These are phyloP conservation scores for Nitzschia inconspicua DNA, from an alignment of 108 stramenopile species.

Conservation along the genomic window DNA sequence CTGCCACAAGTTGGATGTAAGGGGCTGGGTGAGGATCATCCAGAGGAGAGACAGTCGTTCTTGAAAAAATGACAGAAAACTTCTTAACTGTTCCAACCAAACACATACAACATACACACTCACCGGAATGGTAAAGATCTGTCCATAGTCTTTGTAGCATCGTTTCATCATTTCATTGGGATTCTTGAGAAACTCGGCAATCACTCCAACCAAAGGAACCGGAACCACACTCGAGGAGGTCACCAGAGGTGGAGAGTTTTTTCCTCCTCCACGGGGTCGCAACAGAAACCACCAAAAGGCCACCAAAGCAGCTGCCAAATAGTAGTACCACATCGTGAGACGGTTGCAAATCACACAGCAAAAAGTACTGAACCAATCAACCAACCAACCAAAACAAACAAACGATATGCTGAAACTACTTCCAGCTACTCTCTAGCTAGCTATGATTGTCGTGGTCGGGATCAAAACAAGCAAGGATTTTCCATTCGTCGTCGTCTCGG, in stretches of 20 bases:
- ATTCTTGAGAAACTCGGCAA: conserved; percentile 83
- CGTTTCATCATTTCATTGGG: conserved; percentile 90
- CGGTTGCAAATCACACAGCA: too few species aligned
- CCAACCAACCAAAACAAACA: background rate
- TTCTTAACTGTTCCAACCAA: too few species aligned
- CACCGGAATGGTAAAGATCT: conserved; percentile 90
- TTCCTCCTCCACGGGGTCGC: conserved; percentile 50
- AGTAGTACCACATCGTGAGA: conserved; percentile 30
- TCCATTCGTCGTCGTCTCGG: too few species aligned
- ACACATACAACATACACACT: too few species aligned
- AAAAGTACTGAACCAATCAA: background rate
- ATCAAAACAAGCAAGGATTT: too few species aligned
- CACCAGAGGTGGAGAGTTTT: conserved; percentile 71
- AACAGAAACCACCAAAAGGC: conserved; percentile 32
- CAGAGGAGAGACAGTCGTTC: background rate
- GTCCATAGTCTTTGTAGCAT: conserved; percentile 83
- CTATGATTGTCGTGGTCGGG: too few species aligned
- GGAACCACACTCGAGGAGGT: conserved; percentile 47
- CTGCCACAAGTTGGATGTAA: conserved; percentile 18
- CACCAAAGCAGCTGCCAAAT: conserved; percentile 13
- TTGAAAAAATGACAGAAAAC: background rate
- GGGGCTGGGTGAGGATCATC: background rate
- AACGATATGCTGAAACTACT: too few species aligned
- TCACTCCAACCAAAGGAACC: conserved; percentile 77
- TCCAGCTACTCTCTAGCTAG: too few species aligned